Evolutionary conservation across 805 yeast genomes (phyloP), one percentile per base, ranked within the genome.

Genomic region (Starmerella sp.): DNA sequence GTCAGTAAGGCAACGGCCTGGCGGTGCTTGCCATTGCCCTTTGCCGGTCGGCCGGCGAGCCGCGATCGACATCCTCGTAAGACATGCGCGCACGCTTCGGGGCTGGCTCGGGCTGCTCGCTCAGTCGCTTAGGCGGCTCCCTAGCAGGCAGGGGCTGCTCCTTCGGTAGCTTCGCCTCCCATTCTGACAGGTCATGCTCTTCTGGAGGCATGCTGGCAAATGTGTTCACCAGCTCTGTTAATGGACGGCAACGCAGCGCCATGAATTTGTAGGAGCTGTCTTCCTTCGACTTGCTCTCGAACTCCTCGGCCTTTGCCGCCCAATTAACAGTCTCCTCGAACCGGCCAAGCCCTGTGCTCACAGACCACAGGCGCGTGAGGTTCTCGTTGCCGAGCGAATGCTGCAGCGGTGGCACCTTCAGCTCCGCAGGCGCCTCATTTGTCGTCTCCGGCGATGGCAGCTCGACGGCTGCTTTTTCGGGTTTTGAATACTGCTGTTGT

Each of bases 1-100:
- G 17, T 44, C 28, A 57, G 38, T 57, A 57, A 2, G 60, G 60
- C 10, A 57, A 35, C 5, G 60, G 60, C n/a, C 48, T 10, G 6
- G 54, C 48, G 5, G 54, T 56, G 38, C 36, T 36, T 2, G 30
- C 32, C 36, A 31, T 28, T 1, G 48, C 56, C 6, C 49, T 29
- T 9, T 37, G 54, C 13, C 60, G 44, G 15, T 55, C 57, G 11
- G 36, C 35, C 35, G 51, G 5, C 6, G 42, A 11, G 14, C 14
- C 11, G 15, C 31, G 45, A 15, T 49, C 32, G 14, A 30, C 53
- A 11, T 57, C 60, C 30, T 54, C 57, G 41, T 55, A 57, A 8
- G 55, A 34, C 6, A 55, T 6, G 14, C 60, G 41, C 8, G 57
- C 44, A 0, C 60, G 52, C 29, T 56, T 56, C 6, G 53, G 42